Conservation (phyloP, 371 early-diverging fungal species). For the Rozella allomycis region DNA sequence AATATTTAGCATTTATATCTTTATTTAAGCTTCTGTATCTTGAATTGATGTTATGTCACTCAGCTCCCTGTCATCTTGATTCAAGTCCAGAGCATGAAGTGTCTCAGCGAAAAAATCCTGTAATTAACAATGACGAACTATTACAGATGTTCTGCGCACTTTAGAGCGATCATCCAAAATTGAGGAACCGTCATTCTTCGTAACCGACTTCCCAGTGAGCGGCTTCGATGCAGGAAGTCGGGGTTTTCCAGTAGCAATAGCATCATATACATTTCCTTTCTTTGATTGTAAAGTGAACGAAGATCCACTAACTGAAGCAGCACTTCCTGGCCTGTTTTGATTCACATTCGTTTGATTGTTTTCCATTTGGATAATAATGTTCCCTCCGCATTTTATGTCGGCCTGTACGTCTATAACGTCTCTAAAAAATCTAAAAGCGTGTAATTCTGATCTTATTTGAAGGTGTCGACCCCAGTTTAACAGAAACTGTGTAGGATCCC, state of each 20-base stretch:
- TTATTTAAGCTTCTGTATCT: too few relatives aligned
- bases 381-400: slow-evolving; percentile 18
- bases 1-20: too few relatives aligned
- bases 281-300: slow-evolving; percentile 1
- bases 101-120: slow-evolving; percentile 25
- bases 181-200: not conserved
- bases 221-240: slow-evolving; percentile 4
- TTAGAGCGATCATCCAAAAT: not conserved
- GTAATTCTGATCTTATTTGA: slow-evolving; percentile 16
- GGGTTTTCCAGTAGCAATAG: slow-evolving; percentile 7
- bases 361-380: slow-evolving; percentile 3
- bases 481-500: slow-evolving; percentile 21
- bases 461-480: slow-evolving; percentile 25
- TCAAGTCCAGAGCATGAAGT: slow-evolving; percentile 12
- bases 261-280: slow-evolving; percentile 3
- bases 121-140: too few relatives aligned
- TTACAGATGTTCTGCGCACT: too few relatives aligned
- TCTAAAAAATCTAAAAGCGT: slow-evolving; percentile 21
- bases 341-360: not conserved
- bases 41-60: too few relatives aligned
- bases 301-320: not conserved
- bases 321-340: not conserved
- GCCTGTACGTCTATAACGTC: slow-evolving; percentile 23
- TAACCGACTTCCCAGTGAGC: slow-evolving; percentile 1
- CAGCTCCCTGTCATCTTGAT: too few relatives aligned